Evolutionary conservation across 441 rosid species (phyloP).

Genomic region (Jatropha podagrica): DNA sequence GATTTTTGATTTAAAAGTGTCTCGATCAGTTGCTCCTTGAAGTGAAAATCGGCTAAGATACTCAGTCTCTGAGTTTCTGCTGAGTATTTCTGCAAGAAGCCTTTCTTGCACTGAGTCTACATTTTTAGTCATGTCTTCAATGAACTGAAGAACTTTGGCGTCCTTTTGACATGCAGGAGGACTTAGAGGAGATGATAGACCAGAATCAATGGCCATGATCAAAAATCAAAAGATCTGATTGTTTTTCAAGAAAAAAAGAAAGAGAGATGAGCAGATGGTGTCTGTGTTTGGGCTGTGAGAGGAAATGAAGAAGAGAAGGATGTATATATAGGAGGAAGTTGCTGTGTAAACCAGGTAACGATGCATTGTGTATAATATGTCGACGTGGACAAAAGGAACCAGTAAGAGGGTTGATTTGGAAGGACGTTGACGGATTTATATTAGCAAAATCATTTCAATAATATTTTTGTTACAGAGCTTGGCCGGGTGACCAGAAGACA

Average conservation of each 20-base stretch:
- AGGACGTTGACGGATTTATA: conserved; percentile 1
- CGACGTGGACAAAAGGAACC: conserved; percentile 9
- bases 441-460: not conserved
- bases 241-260: not conserved
- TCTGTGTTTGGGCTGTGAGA: not conserved
- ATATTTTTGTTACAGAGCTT: conserved; percentile 4
- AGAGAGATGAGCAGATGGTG: not conserved
- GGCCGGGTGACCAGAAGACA: conserved; percentile 32
- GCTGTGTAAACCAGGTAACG: not conserved
- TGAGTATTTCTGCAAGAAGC: conserved; percentile 59
- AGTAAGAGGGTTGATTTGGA: not conserved
- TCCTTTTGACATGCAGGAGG: conserved; percentile 78
- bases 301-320: not conserved
- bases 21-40: conserved; percentile 60
- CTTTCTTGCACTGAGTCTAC: conserved; percentile 63
- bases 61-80: conserved; percentile 66
- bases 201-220: conserved; percentile 72
- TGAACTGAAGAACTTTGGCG: conserved; percentile 69
- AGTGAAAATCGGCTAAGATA: conserved; percentile 62
- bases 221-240: not conserved
- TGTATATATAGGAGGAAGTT: conserved; percentile 10
- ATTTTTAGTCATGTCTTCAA: conserved; percentile 74
- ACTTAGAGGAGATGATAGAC: conserved; percentile 58
- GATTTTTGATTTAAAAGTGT: conserved; percentile 63
- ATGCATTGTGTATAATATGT: not conserved